A percentile compares a stretch with the other conserved stretches of the same genome.
phyloP scores from a whole-genome alignment of 495 filamentous ascomycete species.

The Entonaema liquescens region DNA sequence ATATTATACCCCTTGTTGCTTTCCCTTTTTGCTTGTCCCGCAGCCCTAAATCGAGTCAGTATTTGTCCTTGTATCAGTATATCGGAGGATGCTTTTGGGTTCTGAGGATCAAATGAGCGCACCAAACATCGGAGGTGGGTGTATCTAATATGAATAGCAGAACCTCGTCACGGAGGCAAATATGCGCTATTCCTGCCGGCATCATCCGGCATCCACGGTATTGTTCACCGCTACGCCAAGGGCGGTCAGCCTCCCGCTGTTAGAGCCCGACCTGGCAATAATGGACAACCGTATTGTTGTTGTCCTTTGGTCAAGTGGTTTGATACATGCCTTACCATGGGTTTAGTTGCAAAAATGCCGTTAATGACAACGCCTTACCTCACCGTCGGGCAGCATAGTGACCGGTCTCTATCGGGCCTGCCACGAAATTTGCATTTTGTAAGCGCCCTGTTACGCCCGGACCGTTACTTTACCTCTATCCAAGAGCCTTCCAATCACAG shows the following conservation, averaged over 20 bases:
- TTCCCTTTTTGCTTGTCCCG: constrained; percentile 19
- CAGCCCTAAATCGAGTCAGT: constrained; percentile 32
- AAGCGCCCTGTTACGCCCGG: constrained; percentile 7
- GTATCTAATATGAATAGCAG: constrained; percentile 25
- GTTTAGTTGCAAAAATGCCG: constrained; percentile 11
- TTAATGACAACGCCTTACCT: constrained; percentile 10
- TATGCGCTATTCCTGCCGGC: constrained; percentile 36
- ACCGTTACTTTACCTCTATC: constrained; percentile 15
- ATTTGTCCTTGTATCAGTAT: constrained; percentile 11
- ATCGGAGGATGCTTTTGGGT: constrained; percentile 4
- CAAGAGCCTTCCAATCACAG: constrained; percentile 28
- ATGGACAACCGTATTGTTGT: constrained; percentile 33
- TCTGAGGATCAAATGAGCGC: constrained; percentile 11
- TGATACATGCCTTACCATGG: constrained; percentile 10
- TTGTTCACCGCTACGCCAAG: constrained; percentile 37
- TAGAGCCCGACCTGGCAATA: constrained; percentile 33
- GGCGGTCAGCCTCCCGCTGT: constrained; percentile 38
- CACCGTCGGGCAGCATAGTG: constrained; percentile 23
- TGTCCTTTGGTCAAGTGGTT: constrained; percentile 10
- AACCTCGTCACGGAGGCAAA: constrained; percentile 30
- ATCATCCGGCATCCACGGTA: constrained; percentile 34
- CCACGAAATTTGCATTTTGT: constrained; percentile 2
- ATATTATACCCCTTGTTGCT: constrained; percentile 20
- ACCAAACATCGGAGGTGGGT: constrained; percentile 12
- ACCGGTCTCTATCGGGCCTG: constrained; percentile 5